phyloP scores from a whole-genome alignment of 345 rosid genomes.

The Gossypium bickii region DNA sequence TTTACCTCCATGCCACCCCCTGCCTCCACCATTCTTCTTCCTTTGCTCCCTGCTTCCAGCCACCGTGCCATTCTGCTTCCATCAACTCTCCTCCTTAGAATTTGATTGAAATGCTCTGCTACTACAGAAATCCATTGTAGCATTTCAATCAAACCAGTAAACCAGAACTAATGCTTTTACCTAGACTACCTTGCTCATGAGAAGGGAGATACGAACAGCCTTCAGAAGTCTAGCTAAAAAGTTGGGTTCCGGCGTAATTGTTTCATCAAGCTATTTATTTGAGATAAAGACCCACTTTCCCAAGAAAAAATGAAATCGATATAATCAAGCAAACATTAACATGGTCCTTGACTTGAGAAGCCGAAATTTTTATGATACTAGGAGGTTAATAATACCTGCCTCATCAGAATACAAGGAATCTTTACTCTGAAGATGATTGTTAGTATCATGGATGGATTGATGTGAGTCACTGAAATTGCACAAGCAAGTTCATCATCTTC shows the following conservation, averaged over 20 bases:
- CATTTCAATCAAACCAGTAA: neutral
- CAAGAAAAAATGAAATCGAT: slow-evolving; percentile 7
- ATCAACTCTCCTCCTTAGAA: too few species aligned
- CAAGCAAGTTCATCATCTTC: slow-evolving; percentile 73
- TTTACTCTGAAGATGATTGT: slow-evolving; percentile 22
- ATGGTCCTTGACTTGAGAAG: neutral
- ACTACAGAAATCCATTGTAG: too few species aligned
- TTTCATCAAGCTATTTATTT: slow-evolving; percentile 56
- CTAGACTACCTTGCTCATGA: slow-evolving; percentile 6
- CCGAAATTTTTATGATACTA: neutral
- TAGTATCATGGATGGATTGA: slow-evolving; percentile 17
- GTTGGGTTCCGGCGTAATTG: slow-evolving; percentile 52
- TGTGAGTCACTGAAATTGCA: slow-evolving; percentile 42
- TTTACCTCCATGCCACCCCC: too few species aligned
- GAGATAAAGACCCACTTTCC: slow-evolving; percentile 62
- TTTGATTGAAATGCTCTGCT: too few species aligned
- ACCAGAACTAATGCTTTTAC: slow-evolving; percentile 11
- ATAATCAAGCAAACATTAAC: neutral
- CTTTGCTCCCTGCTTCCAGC: too few species aligned
- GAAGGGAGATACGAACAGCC: slow-evolving; percentile 23
- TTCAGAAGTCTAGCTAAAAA: slow-evolving; percentile 40
- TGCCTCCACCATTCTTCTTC: too few species aligned
- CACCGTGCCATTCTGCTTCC: too few species aligned
- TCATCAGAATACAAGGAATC: slow-evolving; percentile 27
- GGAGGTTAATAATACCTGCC: slow-evolving; percentile 23